Percentiles rank a stretch among this genome's conserved stretches.
These are phyloP conservation scores for Populus euphratica DNA, from an alignment of 345 rosid genomes.

Conservation along the genomic window DNA sequence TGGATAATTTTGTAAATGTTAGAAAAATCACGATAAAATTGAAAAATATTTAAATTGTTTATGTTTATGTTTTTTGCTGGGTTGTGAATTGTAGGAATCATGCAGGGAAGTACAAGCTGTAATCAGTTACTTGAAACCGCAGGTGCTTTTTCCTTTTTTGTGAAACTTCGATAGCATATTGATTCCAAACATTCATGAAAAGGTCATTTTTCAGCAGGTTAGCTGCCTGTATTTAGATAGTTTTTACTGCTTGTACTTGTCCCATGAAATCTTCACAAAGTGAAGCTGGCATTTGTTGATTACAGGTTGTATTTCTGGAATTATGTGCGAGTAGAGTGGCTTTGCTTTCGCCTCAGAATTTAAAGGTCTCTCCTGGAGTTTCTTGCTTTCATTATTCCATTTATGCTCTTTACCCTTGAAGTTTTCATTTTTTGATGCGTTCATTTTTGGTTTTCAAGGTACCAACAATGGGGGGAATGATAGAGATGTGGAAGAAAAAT, in stretches of 20 bases:
- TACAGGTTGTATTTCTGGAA: conserved; percentile 93
- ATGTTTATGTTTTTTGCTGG: not conserved
- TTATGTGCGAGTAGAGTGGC: conserved; percentile 79
- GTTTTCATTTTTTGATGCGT: conserved; percentile 6
- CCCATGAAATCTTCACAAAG: not conserved
- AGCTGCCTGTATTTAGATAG: conserved; percentile 18
- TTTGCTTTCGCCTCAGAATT: conserved; percentile 68
- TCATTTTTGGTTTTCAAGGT: conserved; percentile 48
- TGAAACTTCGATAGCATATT: conserved; percentile 20
- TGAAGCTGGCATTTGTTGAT: not conserved
- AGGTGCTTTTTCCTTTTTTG: conserved; percentile 49
- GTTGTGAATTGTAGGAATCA: conserved; percentile 58
- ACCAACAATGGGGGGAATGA: conserved; percentile 83
- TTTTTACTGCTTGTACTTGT: not conserved
- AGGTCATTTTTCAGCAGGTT: conserved; percentile 20
- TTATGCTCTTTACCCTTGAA: not conserved
- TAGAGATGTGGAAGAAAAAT: conserved; percentile 88
- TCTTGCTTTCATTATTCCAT: not conserved
- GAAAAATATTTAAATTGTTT: not conserved
- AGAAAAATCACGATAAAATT: not conserved
- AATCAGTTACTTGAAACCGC: conserved; percentile 71
- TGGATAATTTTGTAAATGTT: not conserved
- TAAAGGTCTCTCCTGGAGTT: conserved; percentile 52
- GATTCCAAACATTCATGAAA: conserved; percentile 21
- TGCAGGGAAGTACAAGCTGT: conserved; percentile 79